Base-by-base conservation (phyloP, 1,284 basidiomycete species). In the Pholiota adiposa region DNA sequence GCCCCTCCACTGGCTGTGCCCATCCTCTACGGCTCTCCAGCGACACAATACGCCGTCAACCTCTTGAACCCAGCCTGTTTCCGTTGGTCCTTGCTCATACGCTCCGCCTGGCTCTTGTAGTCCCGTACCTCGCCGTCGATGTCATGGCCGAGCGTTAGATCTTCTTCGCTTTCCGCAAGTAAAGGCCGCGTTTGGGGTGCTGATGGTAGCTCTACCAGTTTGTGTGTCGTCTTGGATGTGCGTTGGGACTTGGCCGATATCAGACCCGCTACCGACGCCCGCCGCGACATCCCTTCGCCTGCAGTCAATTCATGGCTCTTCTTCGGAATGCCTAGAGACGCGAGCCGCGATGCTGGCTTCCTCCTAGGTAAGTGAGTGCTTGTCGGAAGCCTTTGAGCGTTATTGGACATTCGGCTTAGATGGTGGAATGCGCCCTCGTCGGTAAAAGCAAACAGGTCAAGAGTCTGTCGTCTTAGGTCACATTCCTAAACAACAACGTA, bases 181-280 rank as follows among this genome's bases (percentile, higher is more conserved):
- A 95, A 75, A 0, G 94, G 92, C 59, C 88, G 90, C 1, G 95
- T 93, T 74, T 98, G 96, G 2, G 94, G 93, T 51, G 89, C 95
- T 51, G 93, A 94, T 0, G 96, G 96, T 11, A 98, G 84, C 19
- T 96, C 82, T 5, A 98, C 94, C 65, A 97, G 93, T 71, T 94
- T 94, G 67, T 96, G 94, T 0, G 89, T 92, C 0, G 92, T 95
- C 78, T 98, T 98, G 14, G 93, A 95, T 0, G 93, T 92, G 49
- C 96, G 84, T 74, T 93, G 77, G 59, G 88, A 74, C 77, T 86
- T 87, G 12, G 77, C 75, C 21, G 71, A 66, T 14, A 78, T 70
- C 27, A 77, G 68, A 2, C 76, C 73, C 18, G 80, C 73, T 19
- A 78, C 72, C 14, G 73, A 73, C 8, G 68, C 68, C 8, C 72